Conservation (phyloP, 2,329 filamentous ascomycete genomes). For the Ascochyta fabae region DNA sequence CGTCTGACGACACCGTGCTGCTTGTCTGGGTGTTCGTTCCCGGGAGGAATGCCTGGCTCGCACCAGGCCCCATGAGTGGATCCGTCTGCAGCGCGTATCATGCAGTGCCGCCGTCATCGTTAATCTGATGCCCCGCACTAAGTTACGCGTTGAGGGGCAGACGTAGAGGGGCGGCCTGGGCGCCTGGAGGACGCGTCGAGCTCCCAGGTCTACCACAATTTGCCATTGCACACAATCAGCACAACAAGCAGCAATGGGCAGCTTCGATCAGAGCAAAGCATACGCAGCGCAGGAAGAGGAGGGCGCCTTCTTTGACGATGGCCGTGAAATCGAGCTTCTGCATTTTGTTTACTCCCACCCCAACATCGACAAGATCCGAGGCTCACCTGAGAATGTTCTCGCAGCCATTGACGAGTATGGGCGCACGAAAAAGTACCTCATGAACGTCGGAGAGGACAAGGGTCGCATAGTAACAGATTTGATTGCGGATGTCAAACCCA, state of each 20-base stretch:
- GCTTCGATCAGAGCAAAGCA: constrained; percentile 53
- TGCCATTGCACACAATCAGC: constrained; percentile 17
- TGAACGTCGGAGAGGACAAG: constrained; percentile 81
- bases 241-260: constrained; percentile 33
- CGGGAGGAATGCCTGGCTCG: constrained; percentile 3
- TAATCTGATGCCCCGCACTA: constrained; percentile 32
- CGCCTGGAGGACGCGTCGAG: constrained; percentile 27
- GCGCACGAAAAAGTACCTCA: constrained; percentile 71
- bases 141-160: constrained; percentile 35
- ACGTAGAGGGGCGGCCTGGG: constrained; percentile 25
- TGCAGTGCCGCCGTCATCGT: constrained; percentile 32
- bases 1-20: constrained; percentile 26
- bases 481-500: constrained; percentile 70
- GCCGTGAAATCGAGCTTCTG: constrained; percentile 75
- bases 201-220: constrained; percentile 16
- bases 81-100: constrained; percentile 4
- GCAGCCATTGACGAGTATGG: constrained; percentile 74
- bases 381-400: constrained; percentile 68
- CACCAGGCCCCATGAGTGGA: constrained; percentile 11
- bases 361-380: constrained; percentile 67
- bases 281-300: constrained; percentile 56
- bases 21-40: constrained; percentile 6
- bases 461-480: constrained; percentile 72
- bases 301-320: constrained; percentile 65
- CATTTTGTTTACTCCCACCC: constrained; percentile 70